These are phyloP conservation scores for Melocanna baccifera DNA, from an alignment of 176 grass and related monocot species.

Conservation along the genomic window DNA sequence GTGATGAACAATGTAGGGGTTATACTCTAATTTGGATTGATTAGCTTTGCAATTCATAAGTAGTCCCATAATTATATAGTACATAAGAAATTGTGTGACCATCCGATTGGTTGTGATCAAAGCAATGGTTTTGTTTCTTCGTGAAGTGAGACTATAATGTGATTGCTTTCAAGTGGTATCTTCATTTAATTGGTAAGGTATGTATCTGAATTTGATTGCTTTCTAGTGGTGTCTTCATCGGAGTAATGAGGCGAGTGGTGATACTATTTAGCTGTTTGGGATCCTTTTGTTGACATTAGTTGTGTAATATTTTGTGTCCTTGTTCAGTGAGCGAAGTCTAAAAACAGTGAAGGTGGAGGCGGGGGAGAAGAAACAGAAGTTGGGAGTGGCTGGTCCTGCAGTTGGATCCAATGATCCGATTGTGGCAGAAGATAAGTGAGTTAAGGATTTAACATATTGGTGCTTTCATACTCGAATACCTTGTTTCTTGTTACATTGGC, in stretches of 20 bases:
- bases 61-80: not conserved
- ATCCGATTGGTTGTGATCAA: not conserved
- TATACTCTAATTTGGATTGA: not conserved
- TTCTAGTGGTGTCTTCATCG: not conserved
- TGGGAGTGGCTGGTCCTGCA: slow-evolving; percentile 16
- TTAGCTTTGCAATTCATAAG: not conserved
- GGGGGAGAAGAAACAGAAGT: not conserved
- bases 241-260: not conserved
- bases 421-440: slow-evolving; percentile 7
- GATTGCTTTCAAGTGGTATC: not conserved
- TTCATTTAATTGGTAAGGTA: not conserved
- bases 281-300: not conserved
- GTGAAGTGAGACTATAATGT: not conserved
- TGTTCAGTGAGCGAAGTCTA: slow-evolving; percentile 47
- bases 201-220: not conserved
- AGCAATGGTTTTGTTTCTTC: not conserved
- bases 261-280: not conserved
- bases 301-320: slow-evolving; percentile 6
- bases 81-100: not conserved
- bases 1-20: not conserved
- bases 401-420: not conserved
- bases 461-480: not conserved
- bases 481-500: not conserved
- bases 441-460: not conserved
- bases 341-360: not conserved